Conservation (phyloP, 331 rosid species). For the Rosa hybrid region DNA sequence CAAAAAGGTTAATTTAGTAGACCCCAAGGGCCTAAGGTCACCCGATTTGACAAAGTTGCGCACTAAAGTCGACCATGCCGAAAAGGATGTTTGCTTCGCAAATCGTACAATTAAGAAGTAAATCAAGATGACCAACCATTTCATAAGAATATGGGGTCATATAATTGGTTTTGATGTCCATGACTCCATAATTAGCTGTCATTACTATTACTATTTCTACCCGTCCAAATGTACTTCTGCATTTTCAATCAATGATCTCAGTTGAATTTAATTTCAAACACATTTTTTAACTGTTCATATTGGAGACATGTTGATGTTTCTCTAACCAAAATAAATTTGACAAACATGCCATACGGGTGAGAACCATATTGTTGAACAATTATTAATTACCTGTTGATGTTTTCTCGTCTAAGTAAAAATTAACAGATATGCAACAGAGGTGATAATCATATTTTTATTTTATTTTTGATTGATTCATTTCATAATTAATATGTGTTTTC, state of each 20-base stretch:
- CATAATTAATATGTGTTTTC: too few relatives aligned
- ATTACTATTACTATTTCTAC: not conserved
- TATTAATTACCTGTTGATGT: too few relatives aligned
- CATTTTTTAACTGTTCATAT: too few relatives aligned
- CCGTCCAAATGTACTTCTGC: not conserved
- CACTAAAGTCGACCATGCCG: not conserved
- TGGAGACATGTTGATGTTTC: too few relatives aligned
- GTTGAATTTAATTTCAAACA: not conserved
- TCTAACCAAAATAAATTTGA: too few relatives aligned
- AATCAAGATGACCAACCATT: not conserved
- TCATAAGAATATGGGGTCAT: not conserved
- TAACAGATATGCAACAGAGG: too few relatives aligned
- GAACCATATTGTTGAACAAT: too few relatives aligned
- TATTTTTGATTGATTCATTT: too few relatives aligned
- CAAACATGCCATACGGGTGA: too few relatives aligned
- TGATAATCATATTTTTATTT: too few relatives aligned
- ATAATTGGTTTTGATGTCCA: not conserved
- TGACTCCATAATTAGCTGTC: slow-evolving; percentile 1
- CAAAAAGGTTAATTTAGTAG: not conserved
- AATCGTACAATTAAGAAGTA: not conserved
- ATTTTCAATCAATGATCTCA: not conserved
- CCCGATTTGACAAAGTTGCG: not conserved
- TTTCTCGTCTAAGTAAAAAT: too few relatives aligned
- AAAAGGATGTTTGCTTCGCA: not conserved
- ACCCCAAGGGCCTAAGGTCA: not conserved